Conservation (phyloP, 306 rosid genomes). For the Comarum palustre region DNA sequence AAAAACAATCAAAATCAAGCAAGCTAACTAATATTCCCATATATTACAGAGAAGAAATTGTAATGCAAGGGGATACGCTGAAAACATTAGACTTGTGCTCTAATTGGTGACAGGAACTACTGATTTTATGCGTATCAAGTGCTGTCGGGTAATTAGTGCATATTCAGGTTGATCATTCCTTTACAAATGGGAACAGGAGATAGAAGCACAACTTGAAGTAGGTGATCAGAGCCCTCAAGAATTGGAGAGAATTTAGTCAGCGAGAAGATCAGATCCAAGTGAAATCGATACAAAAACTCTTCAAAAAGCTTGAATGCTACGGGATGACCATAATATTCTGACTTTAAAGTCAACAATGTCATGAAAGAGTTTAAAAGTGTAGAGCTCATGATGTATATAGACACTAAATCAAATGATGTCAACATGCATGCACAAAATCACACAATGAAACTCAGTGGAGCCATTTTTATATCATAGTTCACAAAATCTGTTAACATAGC, state of each 20-base stretch:
- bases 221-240: background rate
- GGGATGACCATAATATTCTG: background rate
- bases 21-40: background rate
- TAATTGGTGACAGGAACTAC: background rate
- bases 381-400: background rate
- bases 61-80: background rate
- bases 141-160: background rate
- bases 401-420: background rate
- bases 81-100: background rate
- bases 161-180: background rate
- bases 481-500: background rate
- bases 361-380: no score
- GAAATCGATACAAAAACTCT: no score
- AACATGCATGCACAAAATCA: background rate
- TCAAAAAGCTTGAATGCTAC: background rate
- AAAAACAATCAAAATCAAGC: background rate
- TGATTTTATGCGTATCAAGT: background rate
- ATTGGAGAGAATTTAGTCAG: background rate
- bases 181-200: background rate
- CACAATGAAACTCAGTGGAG: background rate
- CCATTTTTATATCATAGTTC: background rate
- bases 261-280: background rate
- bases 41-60: background rate
- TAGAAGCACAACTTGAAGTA: background rate
- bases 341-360: background rate